Evolutionary conservation across 352 stramenopile genomes (phyloP).

Genomic region (Phytophthora litchii): DNA sequence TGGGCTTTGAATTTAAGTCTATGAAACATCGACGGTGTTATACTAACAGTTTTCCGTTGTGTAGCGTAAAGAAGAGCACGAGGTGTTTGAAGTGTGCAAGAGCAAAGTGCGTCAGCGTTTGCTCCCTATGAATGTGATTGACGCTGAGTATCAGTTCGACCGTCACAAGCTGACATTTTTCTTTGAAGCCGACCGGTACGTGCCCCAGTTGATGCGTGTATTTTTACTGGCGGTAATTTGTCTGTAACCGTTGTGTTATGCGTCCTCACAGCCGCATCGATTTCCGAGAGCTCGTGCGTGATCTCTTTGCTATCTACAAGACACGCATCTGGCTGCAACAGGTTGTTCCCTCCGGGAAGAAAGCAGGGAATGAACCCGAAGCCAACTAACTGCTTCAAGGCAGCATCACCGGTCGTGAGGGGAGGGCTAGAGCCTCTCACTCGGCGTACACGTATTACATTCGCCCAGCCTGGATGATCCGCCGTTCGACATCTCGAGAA

Average conservation of each 20-base stretch:
- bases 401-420: constrained; percentile 7
- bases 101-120: constrained; percentile 94
- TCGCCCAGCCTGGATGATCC: constrained; percentile 20
- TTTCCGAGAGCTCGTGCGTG: constrained; percentile 97
- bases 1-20: constrained; percentile 13
- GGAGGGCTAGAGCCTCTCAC: constrained; percentile 20
- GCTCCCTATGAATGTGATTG: constrained; percentile 97
- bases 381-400: constrained; percentile 43
- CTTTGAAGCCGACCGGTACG: constrained; percentile 95
- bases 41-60: not conserved
- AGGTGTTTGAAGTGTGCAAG: constrained; percentile 96
- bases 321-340: constrained; percentile 99
- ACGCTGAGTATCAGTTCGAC: constrained; percentile 99
- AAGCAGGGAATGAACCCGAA: constrained; percentile 62
- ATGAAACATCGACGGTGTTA: not conserved
- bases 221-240: not conserved
- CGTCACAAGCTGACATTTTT: constrained; percentile 99
- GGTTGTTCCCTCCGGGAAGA: constrained; percentile 83
- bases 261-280: constrained; percentile 89
- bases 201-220: not conserved
- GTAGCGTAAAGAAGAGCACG: constrained; percentile 94
- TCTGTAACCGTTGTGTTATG: constrained; percentile 5
- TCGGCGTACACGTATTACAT: constrained; percentile 25
- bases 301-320: constrained; percentile 99
- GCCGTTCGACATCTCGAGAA: constrained; percentile 27